These are phyloP conservation scores for Aegle marmelos DNA, from an alignment of 345 rosid species.

Conservation along the genomic window DNA sequence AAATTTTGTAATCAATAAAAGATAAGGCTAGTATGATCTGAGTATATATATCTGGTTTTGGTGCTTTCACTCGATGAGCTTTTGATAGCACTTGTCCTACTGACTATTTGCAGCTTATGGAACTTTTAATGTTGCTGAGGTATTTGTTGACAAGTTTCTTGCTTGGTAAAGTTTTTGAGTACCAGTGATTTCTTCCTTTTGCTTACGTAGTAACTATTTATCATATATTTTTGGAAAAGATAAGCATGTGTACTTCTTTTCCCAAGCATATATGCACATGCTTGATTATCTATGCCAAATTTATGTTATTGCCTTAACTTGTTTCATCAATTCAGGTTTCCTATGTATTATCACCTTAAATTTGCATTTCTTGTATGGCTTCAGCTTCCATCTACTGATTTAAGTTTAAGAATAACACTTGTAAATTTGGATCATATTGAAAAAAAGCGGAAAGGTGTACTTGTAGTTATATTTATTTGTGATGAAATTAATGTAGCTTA, in stretches of 20 bases:
- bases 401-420: conserved; percentile 18
- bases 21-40: neutral
- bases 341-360: conserved; percentile 63
- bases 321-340: conserved; percentile 40
- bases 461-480: neutral
- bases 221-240: no score
- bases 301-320: neutral
- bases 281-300: neutral
- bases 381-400: conserved; percentile 43
- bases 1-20: neutral
- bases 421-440: neutral
- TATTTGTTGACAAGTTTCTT: conserved; percentile 42
- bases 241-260: neutral
- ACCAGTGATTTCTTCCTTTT: neutral
- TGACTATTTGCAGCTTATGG: conserved; percentile 48
- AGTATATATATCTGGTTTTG: neutral
- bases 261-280: neutral
- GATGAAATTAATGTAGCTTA: neutral
- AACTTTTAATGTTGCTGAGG: conserved; percentile 42
- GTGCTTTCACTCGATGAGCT: neutral
- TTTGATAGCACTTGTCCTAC: conserved; percentile 1
- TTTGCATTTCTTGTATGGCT: conserved; percentile 76
- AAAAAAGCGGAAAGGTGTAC: neutral
- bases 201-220: neutral
- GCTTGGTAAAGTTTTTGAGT: conserved; percentile 32